phyloP scores from a whole-genome alignment of 352 stramenopile species.

The Phytopythium sindhum region DNA sequence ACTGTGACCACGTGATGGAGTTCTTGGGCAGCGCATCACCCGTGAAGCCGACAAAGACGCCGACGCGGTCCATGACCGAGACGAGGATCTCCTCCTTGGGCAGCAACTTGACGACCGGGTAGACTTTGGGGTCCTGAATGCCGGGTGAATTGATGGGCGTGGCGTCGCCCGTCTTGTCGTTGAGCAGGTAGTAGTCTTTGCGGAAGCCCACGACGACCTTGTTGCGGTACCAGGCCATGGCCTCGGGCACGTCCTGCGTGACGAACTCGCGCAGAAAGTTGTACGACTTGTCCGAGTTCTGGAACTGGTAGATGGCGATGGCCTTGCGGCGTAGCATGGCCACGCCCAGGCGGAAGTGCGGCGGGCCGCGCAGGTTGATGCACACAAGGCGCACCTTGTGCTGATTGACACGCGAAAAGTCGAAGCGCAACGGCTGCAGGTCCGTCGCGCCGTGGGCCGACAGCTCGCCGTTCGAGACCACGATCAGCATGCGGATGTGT shows the following conservation, averaged over 20 bases:
- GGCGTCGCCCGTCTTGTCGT: conserved; percentile 78
- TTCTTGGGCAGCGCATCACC: conserved; percentile 79
- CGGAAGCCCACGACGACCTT: conserved; percentile 80
- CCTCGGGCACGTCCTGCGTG: conserved; percentile 69
- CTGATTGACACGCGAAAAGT: conserved; percentile 75
- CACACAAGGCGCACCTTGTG: conserved; percentile 70
- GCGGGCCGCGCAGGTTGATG: conserved; percentile 81
- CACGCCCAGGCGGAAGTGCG: conserved; percentile 79
- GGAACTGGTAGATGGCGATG: conserved; percentile 82
- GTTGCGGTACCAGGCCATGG: conserved; percentile 87
- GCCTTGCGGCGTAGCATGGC: conserved; percentile 61
- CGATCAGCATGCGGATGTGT: conserved; percentile 86
- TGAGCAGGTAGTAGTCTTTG: conserved; percentile 77
- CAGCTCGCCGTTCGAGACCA: conserved; percentile 71
- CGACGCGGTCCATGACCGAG: conserved; percentile 79
- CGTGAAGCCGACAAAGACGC: conserved; percentile 77
- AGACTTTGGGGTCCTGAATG: conserved; percentile 63
- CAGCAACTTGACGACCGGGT: conserved; percentile 74
- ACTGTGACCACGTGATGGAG: conserved; percentile 81
- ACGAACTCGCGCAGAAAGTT: conserved; percentile 72
- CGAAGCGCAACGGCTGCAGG: conserved; percentile 68
- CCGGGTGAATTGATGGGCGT: conserved; percentile 66
- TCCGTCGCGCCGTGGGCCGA: conserved; percentile 76
- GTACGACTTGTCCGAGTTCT: conserved; percentile 77
- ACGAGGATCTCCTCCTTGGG: conserved; percentile 85